Base-by-base conservation (phyloP, 2,329 filamentous ascomycete species). In the Calonectria leucothoes region DNA sequence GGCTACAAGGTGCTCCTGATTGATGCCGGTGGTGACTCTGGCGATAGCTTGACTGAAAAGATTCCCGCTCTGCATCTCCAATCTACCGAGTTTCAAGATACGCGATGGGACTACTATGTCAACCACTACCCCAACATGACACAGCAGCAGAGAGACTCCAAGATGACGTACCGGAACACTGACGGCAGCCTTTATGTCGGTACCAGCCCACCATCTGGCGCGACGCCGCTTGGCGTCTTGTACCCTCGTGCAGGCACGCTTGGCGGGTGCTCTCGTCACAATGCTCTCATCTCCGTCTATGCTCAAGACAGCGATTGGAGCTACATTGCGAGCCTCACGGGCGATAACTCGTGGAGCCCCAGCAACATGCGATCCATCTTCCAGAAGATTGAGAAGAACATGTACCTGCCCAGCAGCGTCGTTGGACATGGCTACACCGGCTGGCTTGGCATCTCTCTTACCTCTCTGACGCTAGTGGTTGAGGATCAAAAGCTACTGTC, bases 21-120 rank as follows among this genome's bases (percentile, higher is more conserved):
- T 66, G 91, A 93, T 76, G 91, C 91, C 8, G 91, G 91, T 61
- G 88, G 91, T 70, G 91, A 93, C 76, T 87, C 91, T 76, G 88
- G 87, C 48, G 80, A 81, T 27, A 81, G 84, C 42, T 81, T 84
- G 72, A 87, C 90, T 78, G 88, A 90, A 74, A 86, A 88, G 12
- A 86, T 91, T 6, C 90, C 91, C 8, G 87, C 89, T 2, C 87
- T 90, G 77, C 87, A 88, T 27, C 86, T 87, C 61, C 85, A 87
- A 25, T 86, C 88, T 2, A 90, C 89, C 14, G 89, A 92, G 77
- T 89, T 92, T 73, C 85, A 85, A 29, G 85, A 87, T 23, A 86
- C 91, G 76, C 84, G 86, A 57, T 93, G 91, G 91, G 89, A 92
- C 81, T 93, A 90, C 82, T 93, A 89, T 75, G 89, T 92, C n/a